Evolutionary conservation across 2,329 filamentous ascomycete genomes (phyloP).

Genomic region (Mycocentrospora acerina): DNA sequence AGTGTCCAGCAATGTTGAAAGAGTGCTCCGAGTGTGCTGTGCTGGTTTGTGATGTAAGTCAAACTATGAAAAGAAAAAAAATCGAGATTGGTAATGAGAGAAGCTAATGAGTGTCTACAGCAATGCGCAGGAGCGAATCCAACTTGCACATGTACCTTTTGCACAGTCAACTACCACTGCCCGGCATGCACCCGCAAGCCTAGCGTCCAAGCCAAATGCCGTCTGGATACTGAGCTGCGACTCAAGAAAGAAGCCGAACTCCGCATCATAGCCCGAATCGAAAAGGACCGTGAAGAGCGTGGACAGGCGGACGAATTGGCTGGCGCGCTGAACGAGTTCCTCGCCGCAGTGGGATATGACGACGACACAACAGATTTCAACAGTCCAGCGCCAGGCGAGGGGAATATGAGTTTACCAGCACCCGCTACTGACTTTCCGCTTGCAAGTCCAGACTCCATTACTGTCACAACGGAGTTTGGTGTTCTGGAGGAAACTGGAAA

Average conservation of each 20-base stretch:
- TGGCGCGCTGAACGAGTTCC: slow-evolving; percentile 39
- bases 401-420: slow-evolving; percentile 6
- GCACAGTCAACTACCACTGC: slow-evolving; percentile 43
- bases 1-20: slow-evolving; percentile 39
- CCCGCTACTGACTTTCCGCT: slow-evolving; percentile 14
- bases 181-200: slow-evolving; percentile 39
- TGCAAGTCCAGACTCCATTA: slow-evolving; percentile 37
- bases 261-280: slow-evolving; percentile 28
- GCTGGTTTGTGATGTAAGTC: slow-evolving; percentile 45
- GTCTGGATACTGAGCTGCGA: slow-evolving; percentile 37
- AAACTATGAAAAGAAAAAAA: too few species aligned
- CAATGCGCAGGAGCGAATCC: slow-evolving; percentile 34
- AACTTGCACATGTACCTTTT: slow-evolving; percentile 42
- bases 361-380: slow-evolving; percentile 3
- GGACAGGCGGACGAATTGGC: slow-evolving; percentile 38
- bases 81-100: too few species aligned
- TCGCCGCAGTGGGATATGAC: slow-evolving; percentile 23
- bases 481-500: slow-evolving; percentile 35
- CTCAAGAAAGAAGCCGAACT: slow-evolving; percentile 34
- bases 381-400: not conserved
- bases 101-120: slow-evolving; percentile 19
- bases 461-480: slow-evolving; percentile 38
- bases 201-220: slow-evolving; percentile 37
- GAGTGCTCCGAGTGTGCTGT: slow-evolving; percentile 45
- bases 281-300: slow-evolving; percentile 37